phyloP scores from a whole-genome alignment of 2,329 filamentous ascomycete genomes.

The Colletotrichum sp. region DNA sequence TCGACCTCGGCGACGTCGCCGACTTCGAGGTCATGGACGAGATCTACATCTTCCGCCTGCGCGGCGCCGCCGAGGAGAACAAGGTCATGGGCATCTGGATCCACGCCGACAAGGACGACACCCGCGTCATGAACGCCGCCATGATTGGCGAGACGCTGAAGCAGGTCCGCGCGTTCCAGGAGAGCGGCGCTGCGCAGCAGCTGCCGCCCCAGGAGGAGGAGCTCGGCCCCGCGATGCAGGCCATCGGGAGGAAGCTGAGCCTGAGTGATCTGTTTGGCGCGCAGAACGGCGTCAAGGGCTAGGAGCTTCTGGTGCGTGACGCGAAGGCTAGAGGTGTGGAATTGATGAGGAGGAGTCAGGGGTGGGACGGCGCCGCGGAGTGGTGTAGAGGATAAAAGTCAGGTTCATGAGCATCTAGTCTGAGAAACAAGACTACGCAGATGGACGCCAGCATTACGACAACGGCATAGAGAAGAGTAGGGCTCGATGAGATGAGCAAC shows the following conservation, averaged over 20 bases:
- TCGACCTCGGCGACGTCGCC: slow-evolving; percentile 65
- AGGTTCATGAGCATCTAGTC: neutral
- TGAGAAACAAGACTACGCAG: neutral
- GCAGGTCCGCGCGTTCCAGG: slow-evolving; percentile 21
- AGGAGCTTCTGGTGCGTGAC: neutral
- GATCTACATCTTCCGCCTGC: slow-evolving; percentile 55
- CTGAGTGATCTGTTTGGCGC: slow-evolving; percentile 50
- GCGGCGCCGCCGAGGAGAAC: slow-evolving; percentile 32
- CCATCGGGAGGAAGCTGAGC: slow-evolving; percentile 48
- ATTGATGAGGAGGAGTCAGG: neutral
- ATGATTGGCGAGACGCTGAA: slow-evolving; percentile 49
- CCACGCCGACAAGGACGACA: slow-evolving; percentile 53
- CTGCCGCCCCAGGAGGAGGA: slow-evolving; percentile 11
- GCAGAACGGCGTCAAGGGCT: slow-evolving; percentile 26
- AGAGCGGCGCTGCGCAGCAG: neutral
- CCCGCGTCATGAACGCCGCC: slow-evolving; percentile 43
- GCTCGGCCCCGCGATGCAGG: slow-evolving; percentile 46
- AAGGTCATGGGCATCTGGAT: slow-evolving; percentile 61
- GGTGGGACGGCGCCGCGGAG: neutral
- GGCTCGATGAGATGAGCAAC: neutral
- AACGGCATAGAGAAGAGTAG: neutral
- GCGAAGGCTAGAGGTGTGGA: neutral
- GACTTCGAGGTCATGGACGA: slow-evolving; percentile 68
- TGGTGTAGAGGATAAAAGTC: neutral
- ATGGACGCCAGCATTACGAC: neutral